phyloP scores from a whole-genome alignment of 1,284 basidiomycete genomes.

The Coniophora puteana region DNA sequence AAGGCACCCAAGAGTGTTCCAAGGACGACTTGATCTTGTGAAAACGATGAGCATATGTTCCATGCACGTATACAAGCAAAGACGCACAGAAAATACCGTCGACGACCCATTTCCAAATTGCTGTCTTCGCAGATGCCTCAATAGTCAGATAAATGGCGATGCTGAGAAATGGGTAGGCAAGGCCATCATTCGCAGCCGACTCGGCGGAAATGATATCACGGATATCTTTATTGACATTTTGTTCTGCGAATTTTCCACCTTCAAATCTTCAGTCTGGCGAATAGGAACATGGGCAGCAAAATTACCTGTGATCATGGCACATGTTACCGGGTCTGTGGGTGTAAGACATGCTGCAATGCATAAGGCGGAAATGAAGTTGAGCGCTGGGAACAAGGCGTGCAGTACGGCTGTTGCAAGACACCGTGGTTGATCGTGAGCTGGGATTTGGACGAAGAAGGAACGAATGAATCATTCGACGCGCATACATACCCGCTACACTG shows the following conservation, averaged over 20 bases:
- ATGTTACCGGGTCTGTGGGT: slow-evolving; percentile 88
- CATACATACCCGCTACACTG: slow-evolving; percentile 50
- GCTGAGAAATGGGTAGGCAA: slow-evolving; percentile 87
- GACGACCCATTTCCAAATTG: slow-evolving; percentile 71
- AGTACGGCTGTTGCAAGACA: slow-evolving; percentile 47
- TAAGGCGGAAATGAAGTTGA: slow-evolving; percentile 73
- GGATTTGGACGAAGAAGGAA: too few relatives aligned
- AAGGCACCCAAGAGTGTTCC: slow-evolving; percentile 75
- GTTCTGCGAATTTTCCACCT: slow-evolving; percentile 82
- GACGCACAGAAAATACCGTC: slow-evolving; percentile 68
- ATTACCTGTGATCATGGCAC: slow-evolving; percentile 59
- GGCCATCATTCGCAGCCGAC: slow-evolving; percentile 78
- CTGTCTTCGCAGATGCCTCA: slow-evolving; percentile 54
- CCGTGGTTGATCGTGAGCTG: too few relatives aligned
- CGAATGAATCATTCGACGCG: neutral
- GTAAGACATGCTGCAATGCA: slow-evolving; percentile 89
- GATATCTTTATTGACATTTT: slow-evolving; percentile 79
- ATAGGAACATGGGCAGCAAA: neutral
- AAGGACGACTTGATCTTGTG: slow-evolving; percentile 77
- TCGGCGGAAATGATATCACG: slow-evolving; percentile 84
- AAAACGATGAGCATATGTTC: neutral
- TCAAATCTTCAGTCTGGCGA: slow-evolving; percentile 25
- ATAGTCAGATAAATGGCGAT: slow-evolving; percentile 82
- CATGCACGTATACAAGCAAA: neutral
- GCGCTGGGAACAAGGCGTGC: slow-evolving; percentile 61